Base-by-base conservation (phyloP, 1,139 yeast species). In the Starmera stellimalicola region DNA sequence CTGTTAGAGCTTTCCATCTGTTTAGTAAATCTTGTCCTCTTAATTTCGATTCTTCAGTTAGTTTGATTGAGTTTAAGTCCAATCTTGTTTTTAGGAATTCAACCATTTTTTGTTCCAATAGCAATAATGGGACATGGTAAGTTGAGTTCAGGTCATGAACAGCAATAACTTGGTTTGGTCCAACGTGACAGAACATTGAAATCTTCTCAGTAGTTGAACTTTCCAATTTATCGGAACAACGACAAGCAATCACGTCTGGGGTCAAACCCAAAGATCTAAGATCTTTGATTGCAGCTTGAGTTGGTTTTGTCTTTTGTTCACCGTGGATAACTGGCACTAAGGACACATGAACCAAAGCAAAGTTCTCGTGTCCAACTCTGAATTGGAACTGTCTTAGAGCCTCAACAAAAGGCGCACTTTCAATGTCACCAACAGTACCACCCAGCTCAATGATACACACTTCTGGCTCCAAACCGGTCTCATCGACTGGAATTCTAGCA, bases 361-460 rank as follows among this genome's bases (percentile, higher is more conserved):
- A 91, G 65, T 84, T 91, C 42, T 84, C 95, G 41, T 69, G 65
- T 16, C 98, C 98, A 43, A 88, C 97, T 57, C 95, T 77, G 65
- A 91, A 91, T 67, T 91, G 98, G 64, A 91, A 91, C 64, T 91
- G 99, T 68, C 99, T 84, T 47, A 91, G 73, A 22, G 99, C 98
- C 65, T 91, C 99, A 37, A 91, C 97, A 50, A 91, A 91, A 22
- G 99, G 98, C 34, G 98, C 98, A 56, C 94, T 78, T 66, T 91
- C 99, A 54, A 91, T 91, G 58, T 91, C 99, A 57, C 99, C 99
- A 40, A 93, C 98, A 26, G 99, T 91, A 57, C 99, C 99, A 57
- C 99, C 99, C 43, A 91, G 73, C 66, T 91, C 99, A 48, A 91
- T 77, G 54, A 91, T 87, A 70, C 98, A 91, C 36, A 91, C 80